Base-by-base conservation (phyloP, 805 yeast genomes). In the Starmerella gropengiesseri region DNA sequence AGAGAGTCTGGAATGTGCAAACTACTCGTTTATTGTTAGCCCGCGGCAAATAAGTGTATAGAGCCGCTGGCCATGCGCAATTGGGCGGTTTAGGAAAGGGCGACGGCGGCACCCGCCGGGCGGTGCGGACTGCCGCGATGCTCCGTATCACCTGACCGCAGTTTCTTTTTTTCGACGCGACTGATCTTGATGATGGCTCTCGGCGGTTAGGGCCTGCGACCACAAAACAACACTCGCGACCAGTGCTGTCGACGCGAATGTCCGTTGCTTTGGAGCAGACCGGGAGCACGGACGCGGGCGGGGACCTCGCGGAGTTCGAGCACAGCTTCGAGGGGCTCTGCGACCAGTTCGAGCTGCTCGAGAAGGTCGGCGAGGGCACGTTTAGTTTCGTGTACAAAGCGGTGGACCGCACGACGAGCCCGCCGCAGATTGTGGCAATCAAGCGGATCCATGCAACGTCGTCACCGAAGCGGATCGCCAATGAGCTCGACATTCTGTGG, bases 371-470 rank as follows among this genome's bases (percentile, higher is more conserved):
- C 26, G 81, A 77, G 57, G 82, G 82, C 20, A 76, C 82, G 1
- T 76, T 76, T 49, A 71, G 77, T 25, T 65, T 75, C 7, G 82
- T 76, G 5, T 76, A 73, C 62, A 71, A 69, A 51, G 82, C 81
- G 1, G 73, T 73, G 43, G 80, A 77, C 26, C 50, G 59, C 22
- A 40, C 53, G 27, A 38, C 27, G 12, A 6, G 33, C 29, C 37
- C 51, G 12, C 33, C 38, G 33, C 35, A 27, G 28, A 34, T 48
- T 14, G 97, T 91, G 44, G 99, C 99, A 2, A 67, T 91, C 52
- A 91, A 91, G 59, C 75, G 91, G 55, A 85, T 91, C 36, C 87
- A 89, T 60, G 97, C 87, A 17, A 91, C 98, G 0, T 83, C 95
- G 1, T 85, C 96, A 7, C 96, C 97, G 0, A 78, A 76, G 49